phyloP scores from a whole-genome alignment of 352 stramenopile genomes.

The Phytophthora pini region DNA sequence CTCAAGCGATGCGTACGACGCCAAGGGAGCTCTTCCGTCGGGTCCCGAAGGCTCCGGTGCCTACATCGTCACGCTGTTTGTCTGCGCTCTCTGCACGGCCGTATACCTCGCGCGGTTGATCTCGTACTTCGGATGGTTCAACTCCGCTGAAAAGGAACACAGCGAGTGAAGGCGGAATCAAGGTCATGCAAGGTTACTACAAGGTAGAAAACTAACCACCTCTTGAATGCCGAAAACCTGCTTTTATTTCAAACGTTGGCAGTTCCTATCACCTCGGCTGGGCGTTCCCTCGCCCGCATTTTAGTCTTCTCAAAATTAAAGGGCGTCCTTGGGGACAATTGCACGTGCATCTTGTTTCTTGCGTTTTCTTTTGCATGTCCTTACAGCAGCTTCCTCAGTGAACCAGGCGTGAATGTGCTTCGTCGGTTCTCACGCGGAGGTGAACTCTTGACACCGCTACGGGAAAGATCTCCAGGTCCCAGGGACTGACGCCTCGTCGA shows the following conservation, averaged over 20 bases:
- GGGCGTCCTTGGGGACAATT: conserved; percentile 16
- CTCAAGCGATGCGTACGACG: conserved; percentile 76
- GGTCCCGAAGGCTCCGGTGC: conserved; percentile 76
- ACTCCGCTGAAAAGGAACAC: conserved; percentile 37
- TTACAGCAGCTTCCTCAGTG: conserved; percentile 37
- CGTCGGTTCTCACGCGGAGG: conserved; percentile 39
- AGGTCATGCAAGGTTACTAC: background rate
- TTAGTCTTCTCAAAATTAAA: conserved; percentile 35
- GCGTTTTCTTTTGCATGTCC: conserved; percentile 24
- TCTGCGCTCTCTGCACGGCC: conserved; percentile 75
- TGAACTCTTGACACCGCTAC: conserved; percentile 31
- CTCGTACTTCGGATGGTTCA: conserved; percentile 59
- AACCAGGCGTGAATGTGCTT: conserved; percentile 46
- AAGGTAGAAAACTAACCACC: conserved; percentile 4
- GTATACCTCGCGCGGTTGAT: conserved; percentile 64
- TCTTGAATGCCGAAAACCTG: conserved; percentile 32
- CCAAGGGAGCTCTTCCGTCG: conserved; percentile 76
- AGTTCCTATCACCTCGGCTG: conserved; percentile 26
- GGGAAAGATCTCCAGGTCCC: conserved; percentile 32
- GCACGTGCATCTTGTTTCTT: conserved; percentile 25
- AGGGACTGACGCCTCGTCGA: conserved; percentile 41
- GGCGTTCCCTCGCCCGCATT: conserved; percentile 20
- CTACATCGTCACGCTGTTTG: conserved; percentile 85
- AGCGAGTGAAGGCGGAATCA: conserved; percentile 25
- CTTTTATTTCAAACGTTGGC: conserved; percentile 34